Conservation (phyloP, 2,329 filamentous ascomycete genomes). For the Pyrenophora seminiperda region DNA sequence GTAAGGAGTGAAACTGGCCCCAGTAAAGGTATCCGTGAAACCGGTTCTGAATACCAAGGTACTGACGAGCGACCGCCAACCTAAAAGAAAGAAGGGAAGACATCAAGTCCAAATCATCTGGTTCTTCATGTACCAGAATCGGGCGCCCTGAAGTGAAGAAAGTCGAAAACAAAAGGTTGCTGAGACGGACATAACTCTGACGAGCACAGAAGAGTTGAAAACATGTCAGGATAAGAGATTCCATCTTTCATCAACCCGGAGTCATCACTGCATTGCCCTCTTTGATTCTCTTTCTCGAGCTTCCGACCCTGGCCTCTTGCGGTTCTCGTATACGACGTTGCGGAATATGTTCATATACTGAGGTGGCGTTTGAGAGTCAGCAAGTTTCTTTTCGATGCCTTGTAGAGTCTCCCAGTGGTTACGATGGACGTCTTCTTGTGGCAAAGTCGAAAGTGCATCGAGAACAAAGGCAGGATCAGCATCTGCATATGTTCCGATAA, state of each 20-base stretch:
- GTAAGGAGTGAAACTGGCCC: constrained; percentile 23
- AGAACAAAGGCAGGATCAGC: constrained; percentile 35
- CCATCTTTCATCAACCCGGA: not conserved
- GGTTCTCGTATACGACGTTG: constrained; percentile 34
- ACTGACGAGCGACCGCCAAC: constrained; percentile 1
- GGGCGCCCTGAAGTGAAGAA: constrained; percentile 7
- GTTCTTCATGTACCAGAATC: constrained; percentile 2
- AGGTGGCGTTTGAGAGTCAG: constrained; percentile 28
- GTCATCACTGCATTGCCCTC: constrained; percentile 31
- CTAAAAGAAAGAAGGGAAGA: constrained; percentile 3
- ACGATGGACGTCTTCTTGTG: constrained; percentile 38
- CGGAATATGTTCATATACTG: constrained; percentile 35
- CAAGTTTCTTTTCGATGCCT: constrained; percentile 36
- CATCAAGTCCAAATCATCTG: not conserved
- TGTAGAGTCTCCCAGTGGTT: constrained; percentile 38
- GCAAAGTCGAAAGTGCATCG: constrained; percentile 34
- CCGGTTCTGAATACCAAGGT: constrained; percentile 8
- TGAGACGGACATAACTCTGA: constrained; percentile 8
- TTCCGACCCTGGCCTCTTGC: constrained; percentile 42
- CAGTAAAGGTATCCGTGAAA: constrained; percentile 7
- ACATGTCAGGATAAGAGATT: not conserved
- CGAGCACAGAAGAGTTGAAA: not conserved
- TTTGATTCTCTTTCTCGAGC: constrained; percentile 38
- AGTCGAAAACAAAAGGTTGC: not conserved
- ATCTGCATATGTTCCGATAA: constrained; percentile 32